These are phyloP conservation scores for Ceratocystis harringtonii DNA, from an alignment of 2,329 filamentous ascomycete genomes.

Conservation along the genomic window DNA sequence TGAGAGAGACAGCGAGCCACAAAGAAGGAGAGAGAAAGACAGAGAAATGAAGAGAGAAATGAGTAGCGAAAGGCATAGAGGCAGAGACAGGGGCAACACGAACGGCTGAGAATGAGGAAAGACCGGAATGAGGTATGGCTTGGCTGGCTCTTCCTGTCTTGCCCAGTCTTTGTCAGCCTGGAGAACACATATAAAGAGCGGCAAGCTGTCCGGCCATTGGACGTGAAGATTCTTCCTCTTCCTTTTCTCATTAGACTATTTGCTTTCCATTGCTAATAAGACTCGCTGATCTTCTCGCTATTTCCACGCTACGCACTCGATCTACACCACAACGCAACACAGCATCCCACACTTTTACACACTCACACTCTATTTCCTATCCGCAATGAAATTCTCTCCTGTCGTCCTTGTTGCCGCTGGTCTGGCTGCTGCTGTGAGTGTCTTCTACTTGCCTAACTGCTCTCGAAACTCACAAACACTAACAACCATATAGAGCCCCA, in stretches of 20 bases:
- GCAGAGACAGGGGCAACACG: not conserved
- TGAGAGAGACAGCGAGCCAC: not conserved
- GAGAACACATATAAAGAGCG: not conserved
- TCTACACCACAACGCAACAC: not conserved
- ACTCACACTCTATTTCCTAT: slow-evolving; percentile 4
- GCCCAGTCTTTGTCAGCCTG: not conserved
- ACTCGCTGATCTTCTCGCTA: too few relatives aligned
- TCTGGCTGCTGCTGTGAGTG: slow-evolving; percentile 24
- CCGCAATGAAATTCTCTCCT: slow-evolving; percentile 27
- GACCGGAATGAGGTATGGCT: not conserved
- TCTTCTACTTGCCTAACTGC: not conserved
- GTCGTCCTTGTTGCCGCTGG: slow-evolving; percentile 21
- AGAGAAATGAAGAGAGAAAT: not conserved
- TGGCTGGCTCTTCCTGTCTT: too few relatives aligned
- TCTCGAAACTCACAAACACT: not conserved
- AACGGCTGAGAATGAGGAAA: not conserved
- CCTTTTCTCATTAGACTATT: too few relatives aligned
- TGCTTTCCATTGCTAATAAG: too few relatives aligned
- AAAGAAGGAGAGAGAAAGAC: not conserved
- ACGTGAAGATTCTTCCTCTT: too few relatives aligned
- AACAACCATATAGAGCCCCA: not conserved
- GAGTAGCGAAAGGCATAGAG: not conserved
- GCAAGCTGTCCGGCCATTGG: not conserved
- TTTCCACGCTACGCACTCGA: not conserved
- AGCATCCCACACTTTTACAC: not conserved